Conservation (phyloP, 805 yeast genomes). For the Wickerhamomyces ciferrii region DNA sequence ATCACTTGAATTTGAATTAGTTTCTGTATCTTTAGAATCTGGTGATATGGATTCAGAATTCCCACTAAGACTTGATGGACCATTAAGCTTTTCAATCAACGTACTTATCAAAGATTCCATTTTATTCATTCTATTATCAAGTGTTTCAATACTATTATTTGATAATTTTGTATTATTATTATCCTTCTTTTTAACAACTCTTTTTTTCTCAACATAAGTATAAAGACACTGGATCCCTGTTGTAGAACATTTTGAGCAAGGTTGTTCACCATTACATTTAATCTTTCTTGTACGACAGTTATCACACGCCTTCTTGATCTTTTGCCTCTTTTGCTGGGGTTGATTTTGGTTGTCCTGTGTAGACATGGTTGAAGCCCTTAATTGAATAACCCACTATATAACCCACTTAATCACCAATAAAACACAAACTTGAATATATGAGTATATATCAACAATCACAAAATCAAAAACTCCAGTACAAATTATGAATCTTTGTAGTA, state of each 20-base stretch:
- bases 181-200: conserved; percentile 14
- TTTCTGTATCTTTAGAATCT: background rate
- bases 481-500: too few species aligned
- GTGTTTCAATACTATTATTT: background rate
- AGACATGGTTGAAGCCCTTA: background rate
- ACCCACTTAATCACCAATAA: too few species aligned
- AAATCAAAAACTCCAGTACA: too few species aligned
- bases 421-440: too few species aligned
- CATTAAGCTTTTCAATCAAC: conserved; percentile 19
- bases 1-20: background rate
- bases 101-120: conserved; percentile 29
- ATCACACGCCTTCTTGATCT: conserved; percentile 36
- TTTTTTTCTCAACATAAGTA: conserved; percentile 57
- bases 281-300: conserved; percentile 63
- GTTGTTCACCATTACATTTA: conserved; percentile 76
- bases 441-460: too few species aligned
- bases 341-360: background rate
- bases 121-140: conserved; percentile 25
- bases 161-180: conserved; percentile 1
- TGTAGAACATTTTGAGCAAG: conserved; percentile 79
- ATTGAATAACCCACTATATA: too few species aligned
- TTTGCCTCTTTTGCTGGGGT: background rate
- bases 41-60: conserved; percentile 1
- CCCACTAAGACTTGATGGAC: background rate
- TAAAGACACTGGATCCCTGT: conserved; percentile 67